Evolutionary conservation across 306 rosid genomes (phyloP), one percentile per base, ranked within the genome.

Genomic region (Cicer chorassanicum): DNA sequence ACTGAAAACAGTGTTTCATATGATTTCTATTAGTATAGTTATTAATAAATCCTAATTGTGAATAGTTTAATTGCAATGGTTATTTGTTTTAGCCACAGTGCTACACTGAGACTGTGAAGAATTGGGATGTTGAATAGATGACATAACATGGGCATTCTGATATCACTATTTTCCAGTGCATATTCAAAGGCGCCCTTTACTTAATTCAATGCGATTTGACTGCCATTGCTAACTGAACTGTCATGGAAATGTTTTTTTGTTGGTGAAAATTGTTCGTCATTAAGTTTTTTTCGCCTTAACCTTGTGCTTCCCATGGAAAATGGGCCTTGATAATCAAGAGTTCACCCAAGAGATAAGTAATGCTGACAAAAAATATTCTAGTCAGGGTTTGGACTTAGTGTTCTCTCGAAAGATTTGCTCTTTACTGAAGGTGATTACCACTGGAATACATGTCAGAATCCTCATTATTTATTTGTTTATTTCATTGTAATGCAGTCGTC

Each of bases 401-500:
- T 29, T 29, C 34, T 29, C 34, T 29, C 0, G 34, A 29, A 29
- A 29, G 4, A 3, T 29, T 29, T 29, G 34, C 34, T 29, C 34
- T 29, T 29, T 29, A 29, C 4, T 3, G 34, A 29, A 29, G 34
- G 34, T 29, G 4, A 3, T 29, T 29, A 24, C 34, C 34, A 24
- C 4, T 24, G 2, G 34, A 29, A 29, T 29, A 29, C 34, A 29
- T 29, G 34, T 29, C 34, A 29, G 4, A 29, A 29, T 29, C 34
- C 34, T 29, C 34, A 29, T 29, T 29, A 41, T 44, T 44, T 44
- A 46, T 46, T 46, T 46, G 13, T 46, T 46, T 11, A 10, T 46
- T 46, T 4, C 51, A 46, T n/a, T 49, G 8, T 21, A 13, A 49
- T 71, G 88, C 79, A 94, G 97, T 84, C 99, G 93, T 83, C 96